phyloP scores from a whole-genome alignment of 495 filamentous ascomycete species.

The Aspergillus bridgeri region DNA sequence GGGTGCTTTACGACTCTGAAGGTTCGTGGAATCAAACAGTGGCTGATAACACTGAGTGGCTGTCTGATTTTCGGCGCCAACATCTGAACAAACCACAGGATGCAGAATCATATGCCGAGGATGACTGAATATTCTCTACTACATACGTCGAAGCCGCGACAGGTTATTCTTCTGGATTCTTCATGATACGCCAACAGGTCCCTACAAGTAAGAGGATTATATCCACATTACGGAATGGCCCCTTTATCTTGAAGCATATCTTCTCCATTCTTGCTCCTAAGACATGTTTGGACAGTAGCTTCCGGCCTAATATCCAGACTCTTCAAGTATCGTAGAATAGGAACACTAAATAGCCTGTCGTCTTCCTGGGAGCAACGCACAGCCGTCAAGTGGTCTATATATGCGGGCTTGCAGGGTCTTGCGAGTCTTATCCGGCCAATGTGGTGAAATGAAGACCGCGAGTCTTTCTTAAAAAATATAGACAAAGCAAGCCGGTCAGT shows the following conservation, averaged over 20 bases:
- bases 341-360: no score
- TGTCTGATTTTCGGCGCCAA: constrained; percentile 27
- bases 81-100: neutral
- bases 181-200: no score
- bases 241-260: neutral
- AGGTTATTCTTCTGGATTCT: no score
- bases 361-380: neutral
- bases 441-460: no score
- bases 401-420: neutral
- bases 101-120: neutral
- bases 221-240: neutral
- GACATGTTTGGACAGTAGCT: neutral
- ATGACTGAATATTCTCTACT: neutral
- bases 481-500: no score
- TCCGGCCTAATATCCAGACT: no score
- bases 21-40: constrained; percentile 63
- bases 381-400: constrained; percentile 3
- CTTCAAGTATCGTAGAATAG: no score
- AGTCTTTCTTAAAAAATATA: no score
- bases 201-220: no score
- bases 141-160: no score
- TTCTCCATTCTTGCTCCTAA: neutral
- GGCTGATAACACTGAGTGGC: constrained; percentile 54
- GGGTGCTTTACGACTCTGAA: constrained; percentile 56
- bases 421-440: no score